Conservation (phyloP, 163 green algal species). For the Scenedesmus sp. region DNA sequence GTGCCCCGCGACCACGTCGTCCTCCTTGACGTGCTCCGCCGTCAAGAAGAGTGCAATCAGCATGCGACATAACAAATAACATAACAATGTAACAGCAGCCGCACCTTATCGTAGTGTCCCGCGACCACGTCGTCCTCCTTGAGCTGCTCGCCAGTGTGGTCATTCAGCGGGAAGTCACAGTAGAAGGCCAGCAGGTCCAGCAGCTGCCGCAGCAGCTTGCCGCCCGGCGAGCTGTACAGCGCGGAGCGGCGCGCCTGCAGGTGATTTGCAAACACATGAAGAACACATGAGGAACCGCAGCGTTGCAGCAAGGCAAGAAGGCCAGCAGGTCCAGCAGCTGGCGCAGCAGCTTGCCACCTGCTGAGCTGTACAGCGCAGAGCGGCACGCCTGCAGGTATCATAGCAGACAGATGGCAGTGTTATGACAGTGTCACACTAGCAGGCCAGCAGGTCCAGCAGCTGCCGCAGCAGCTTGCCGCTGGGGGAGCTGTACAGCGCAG, state of each 20-base stretch:
- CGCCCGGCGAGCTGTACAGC: constrained; percentile 23
- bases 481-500: background rate
- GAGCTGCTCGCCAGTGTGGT: constrained; percentile 90
- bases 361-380: too few relatives aligned
- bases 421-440: too few relatives aligned
- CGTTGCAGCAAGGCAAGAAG: background rate
- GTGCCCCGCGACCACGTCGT: constrained; percentile 19
- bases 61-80: background rate
- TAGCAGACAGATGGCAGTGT: too few relatives aligned
- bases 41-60: too few relatives aligned
- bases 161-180: constrained; percentile 92
- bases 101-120: constrained; percentile 76
- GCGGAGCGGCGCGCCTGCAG: constrained; percentile 23
- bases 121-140: constrained; percentile 77
- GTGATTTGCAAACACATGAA: background rate
- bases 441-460: too few relatives aligned
- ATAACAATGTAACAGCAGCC: background rate
- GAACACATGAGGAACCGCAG: background rate
- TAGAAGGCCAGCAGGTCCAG: constrained; percentile 93
- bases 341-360: too few relatives aligned
- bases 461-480: too few relatives aligned
- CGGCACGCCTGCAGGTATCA: too few relatives aligned
- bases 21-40: constrained; percentile 64
- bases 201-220: constrained; percentile 85
- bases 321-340: too few relatives aligned